These are phyloP conservation scores for Syncephalis plumigaleata DNA, from an alignment of 371 early-diverging fungal genomes.

Conservation along the genomic window DNA sequence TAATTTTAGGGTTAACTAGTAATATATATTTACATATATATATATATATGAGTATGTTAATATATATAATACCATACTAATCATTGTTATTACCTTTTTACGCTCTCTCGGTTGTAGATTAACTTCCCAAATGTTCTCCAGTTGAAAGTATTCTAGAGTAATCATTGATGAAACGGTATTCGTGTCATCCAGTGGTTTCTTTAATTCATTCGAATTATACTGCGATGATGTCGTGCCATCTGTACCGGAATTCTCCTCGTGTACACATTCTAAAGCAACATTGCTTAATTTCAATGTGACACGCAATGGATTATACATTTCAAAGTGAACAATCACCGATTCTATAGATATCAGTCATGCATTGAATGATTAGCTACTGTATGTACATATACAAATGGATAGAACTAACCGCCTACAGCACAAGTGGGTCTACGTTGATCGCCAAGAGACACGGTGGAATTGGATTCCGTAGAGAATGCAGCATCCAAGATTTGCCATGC, in stretches of 20 bases:
- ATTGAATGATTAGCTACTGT: too few species aligned
- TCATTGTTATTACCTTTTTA: conserved; percentile 1
- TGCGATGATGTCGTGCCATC: too few species aligned
- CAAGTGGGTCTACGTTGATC: conserved; percentile 33
- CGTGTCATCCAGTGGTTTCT: too few species aligned
- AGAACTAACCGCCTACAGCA: conserved; percentile 45
- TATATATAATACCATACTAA: too few species aligned
- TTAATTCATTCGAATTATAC: too few species aligned
- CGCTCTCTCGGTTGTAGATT: conserved; percentile 3
- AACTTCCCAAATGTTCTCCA: neutral
- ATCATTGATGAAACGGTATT: too few species aligned
- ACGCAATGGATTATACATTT: conserved; percentile 42
- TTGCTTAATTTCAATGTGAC: conserved; percentile 33
- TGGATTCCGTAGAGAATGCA: conserved; percentile 8
- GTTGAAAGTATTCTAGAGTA: too few species aligned
- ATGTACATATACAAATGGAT: neutral
- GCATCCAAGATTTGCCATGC: too few species aligned
- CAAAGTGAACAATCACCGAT: conserved; percentile 41
- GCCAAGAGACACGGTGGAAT: conserved; percentile 18
- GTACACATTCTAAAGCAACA: conserved; percentile 38
- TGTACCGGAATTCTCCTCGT: conserved; percentile 16
- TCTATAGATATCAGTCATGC: conserved; percentile 22
- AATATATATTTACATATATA: too few species aligned
- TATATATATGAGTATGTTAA: too few species aligned
- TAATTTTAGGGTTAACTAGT: conserved; percentile 49